phyloP scores from a whole-genome alignment of 176 grass and related monocot species.

The Tillandsia fasciculata region DNA sequence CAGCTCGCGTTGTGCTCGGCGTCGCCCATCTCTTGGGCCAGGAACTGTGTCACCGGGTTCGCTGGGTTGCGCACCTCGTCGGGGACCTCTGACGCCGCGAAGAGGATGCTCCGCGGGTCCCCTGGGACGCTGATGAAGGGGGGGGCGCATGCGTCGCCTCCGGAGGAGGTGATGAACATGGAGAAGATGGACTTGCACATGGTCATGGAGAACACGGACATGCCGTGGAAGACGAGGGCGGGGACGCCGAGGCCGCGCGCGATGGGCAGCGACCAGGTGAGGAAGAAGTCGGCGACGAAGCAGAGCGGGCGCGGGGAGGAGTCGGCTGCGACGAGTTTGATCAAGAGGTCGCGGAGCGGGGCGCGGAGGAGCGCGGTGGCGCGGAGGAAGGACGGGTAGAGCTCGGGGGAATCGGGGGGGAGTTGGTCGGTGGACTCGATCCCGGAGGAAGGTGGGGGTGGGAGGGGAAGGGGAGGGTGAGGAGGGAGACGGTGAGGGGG shows the following conservation, averaged over 20 bases:
- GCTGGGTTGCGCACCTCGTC: neutral
- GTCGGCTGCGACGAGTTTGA: constrained; percentile 10
- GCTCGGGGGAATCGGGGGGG: constrained; percentile 17
- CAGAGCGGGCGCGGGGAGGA: constrained; percentile 7
- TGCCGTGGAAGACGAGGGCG: constrained; percentile 47
- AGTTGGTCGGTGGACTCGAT: constrained; percentile 51
- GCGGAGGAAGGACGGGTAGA: constrained; percentile 43
- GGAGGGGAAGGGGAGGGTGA: constrained; percentile 35
- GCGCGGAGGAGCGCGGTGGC: constrained; percentile 40
- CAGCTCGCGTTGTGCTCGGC: constrained; percentile 24
- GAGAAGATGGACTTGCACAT: constrained; percentile 30
- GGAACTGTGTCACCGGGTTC: constrained; percentile 19
- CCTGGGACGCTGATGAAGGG: constrained; percentile 19
- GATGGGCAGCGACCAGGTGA: constrained; percentile 30
- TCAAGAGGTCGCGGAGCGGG: constrained; percentile 33
- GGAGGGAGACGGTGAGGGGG: constrained; percentile 14
- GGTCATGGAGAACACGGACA: constrained; percentile 54
- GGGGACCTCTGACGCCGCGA: constrained; percentile 30
- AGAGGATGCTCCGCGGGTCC: constrained; percentile 29
- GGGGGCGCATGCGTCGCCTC: neutral
- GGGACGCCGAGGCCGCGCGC: constrained; percentile 17
- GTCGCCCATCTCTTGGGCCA: constrained; percentile 13
- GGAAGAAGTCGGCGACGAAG: constrained; percentile 64
- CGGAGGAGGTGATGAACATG: neutral
- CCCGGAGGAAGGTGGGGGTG: constrained; percentile 19